Percentiles rank a stretch among this genome's conserved stretches.
Evolutionary conservation across 352 stramenopile genomes (phyloP).

Genomic region (Plasmopara muralis): DNA sequence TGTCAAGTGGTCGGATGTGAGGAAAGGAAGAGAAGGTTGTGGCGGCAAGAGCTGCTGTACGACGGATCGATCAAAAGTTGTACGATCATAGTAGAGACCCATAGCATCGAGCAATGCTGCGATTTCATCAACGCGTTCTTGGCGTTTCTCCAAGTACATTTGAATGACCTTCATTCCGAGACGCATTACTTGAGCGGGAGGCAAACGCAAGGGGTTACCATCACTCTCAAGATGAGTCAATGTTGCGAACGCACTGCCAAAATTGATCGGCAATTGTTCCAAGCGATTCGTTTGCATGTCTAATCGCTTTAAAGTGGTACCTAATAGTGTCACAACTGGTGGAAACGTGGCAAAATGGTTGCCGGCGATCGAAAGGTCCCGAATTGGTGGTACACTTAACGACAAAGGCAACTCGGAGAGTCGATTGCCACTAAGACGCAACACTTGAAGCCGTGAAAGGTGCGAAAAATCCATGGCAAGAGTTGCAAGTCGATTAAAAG

Average conservation of each 20-base stretch:
- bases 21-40: conserved; percentile 31
- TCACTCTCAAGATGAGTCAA: conserved; percentile 53
- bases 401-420: conserved; percentile 38
- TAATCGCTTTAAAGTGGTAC: conserved; percentile 32
- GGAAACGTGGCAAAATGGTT: conserved; percentile 54
- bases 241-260: conserved; percentile 33
- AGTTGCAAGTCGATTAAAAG: conserved; percentile 52
- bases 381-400: conserved; percentile 30
- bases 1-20: conserved; percentile 38
- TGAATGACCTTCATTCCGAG: conserved; percentile 44
- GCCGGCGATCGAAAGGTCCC: conserved; percentile 53
- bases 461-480: conserved; percentile 41
- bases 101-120: conserved; percentile 29
- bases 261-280: conserved; percentile 45
- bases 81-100: conserved; percentile 28
- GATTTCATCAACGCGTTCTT: conserved; percentile 52
- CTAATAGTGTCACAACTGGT: conserved; percentile 31
- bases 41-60: conserved; percentile 27
- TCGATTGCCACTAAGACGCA: conserved; percentile 47
- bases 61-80: conserved; percentile 38
- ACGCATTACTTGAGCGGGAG: conserved; percentile 55
- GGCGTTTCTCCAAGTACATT: conserved; percentile 50
- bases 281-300: conserved; percentile 74
- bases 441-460: conserved; percentile 26
- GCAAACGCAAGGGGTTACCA: conserved; percentile 68